These are phyloP conservation scores for Porphyra umbilicalis DNA, from an alignment of 31 red algal species.

Conservation along the genomic window DNA sequence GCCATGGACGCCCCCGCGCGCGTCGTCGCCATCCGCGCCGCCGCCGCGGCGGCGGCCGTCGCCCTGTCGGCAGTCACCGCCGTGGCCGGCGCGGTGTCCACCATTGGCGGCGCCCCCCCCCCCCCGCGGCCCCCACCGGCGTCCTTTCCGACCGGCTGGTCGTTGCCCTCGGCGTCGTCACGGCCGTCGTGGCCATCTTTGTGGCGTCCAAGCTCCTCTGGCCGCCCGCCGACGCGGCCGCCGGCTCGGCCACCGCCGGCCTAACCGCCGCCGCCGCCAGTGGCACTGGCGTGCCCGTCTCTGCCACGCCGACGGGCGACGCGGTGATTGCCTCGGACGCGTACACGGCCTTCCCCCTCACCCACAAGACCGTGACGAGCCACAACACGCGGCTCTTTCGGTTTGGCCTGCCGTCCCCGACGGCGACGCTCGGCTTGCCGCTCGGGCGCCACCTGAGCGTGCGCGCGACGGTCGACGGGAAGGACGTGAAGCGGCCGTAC, in stretches of 20 bases:
- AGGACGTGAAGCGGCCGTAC: constrained; percentile 69
- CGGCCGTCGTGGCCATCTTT: background rate
- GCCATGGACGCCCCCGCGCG: background rate
- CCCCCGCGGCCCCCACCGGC: background rate
- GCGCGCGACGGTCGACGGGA: constrained; percentile 31
- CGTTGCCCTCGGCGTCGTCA: background rate
- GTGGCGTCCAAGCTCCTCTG: background rate
- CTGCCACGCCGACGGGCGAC: constrained; percentile 1
- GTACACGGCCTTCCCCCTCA: constrained; percentile 43
- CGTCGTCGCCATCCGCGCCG: background rate
- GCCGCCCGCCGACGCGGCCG: background rate
- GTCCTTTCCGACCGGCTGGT: background rate
- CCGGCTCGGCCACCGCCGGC: background rate
- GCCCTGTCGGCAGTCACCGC: background rate
- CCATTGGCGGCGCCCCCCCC: background rate
- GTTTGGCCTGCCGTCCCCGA: constrained; percentile 33
- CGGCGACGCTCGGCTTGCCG: constrained; percentile 41
- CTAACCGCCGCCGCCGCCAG: too few species aligned
- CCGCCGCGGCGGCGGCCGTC: background rate
- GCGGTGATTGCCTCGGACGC: constrained; percentile 17
- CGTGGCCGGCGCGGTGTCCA: background rate
- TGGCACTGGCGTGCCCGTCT: background rate
- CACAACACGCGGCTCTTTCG: constrained; percentile 86
- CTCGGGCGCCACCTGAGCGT: constrained; percentile 69
- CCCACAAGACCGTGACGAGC: constrained; percentile 35